A percentile compares a stretch with the other conserved stretches of the same genome.
These are phyloP conservation scores for Kodamaea arcana DNA, from an alignment of 1,139 yeast species.

Conservation along the genomic window DNA sequence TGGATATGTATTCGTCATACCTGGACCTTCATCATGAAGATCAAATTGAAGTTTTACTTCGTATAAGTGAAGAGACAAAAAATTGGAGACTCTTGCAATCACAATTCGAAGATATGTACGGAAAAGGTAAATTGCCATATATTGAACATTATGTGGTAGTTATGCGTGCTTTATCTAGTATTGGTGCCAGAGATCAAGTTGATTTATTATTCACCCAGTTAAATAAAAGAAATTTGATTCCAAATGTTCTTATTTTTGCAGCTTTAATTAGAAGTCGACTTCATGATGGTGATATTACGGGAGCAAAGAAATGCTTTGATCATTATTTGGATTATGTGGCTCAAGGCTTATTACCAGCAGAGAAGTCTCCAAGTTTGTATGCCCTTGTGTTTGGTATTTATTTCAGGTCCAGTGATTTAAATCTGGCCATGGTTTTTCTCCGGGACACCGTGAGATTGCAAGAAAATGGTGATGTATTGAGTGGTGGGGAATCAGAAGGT, in stretches of 20 bases:
- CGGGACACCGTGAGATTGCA: conserved; percentile 27
- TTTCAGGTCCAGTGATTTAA: conserved; percentile 33
- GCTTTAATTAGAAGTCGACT: conserved; percentile 48
- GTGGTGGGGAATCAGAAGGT: too few species aligned
- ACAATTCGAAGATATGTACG: conserved; percentile 61
- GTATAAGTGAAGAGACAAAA: conserved; percentile 47
- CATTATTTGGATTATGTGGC: conserved; percentile 12
- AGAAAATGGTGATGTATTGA: conserved; percentile 7
- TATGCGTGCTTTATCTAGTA: conserved; percentile 56
- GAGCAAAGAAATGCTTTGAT: conserved; percentile 27
- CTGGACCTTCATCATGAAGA: conserved; percentile 29
- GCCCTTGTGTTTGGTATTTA: conserved; percentile 37
- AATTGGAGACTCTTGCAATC: conserved; percentile 59
- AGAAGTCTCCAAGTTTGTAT: conserved; percentile 30
- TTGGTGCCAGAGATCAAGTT: conserved; percentile 55
- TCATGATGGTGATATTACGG: conserved; percentile 41
- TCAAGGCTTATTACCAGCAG: conserved; percentile 1
- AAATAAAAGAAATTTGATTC: conserved; percentile 42
- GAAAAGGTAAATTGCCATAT: conserved; percentile 53
- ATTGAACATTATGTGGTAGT: conserved; percentile 59
- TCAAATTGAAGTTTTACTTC: conserved; percentile 43
- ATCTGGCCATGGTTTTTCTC: conserved; percentile 39
- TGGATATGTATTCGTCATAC: conserved; percentile 21
- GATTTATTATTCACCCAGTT: conserved; percentile 50
- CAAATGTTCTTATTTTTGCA: conserved; percentile 44